Evolutionary conservation across 2,329 filamentous ascomycete species (phyloP), one percentile per base, ranked within the genome.

Genomic region (Aspergillaceae sp.): DNA sequence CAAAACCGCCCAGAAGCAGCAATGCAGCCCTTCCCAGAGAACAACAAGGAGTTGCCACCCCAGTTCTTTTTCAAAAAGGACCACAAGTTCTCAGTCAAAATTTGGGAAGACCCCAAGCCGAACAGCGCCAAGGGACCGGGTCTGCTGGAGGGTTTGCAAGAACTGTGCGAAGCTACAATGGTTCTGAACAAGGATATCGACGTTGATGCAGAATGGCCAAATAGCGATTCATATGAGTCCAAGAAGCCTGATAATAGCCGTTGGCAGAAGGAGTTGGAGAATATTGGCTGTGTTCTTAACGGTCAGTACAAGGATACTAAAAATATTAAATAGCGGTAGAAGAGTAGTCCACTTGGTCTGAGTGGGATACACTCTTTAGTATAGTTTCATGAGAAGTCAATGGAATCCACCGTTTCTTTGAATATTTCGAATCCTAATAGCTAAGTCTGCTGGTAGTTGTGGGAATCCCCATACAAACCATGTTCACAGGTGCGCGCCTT

Each of bases 11-110:
- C 57, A 7, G 69, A 72, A 40, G 59, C 54, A 1, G 49, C 67
- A 0, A 63, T 70, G 61, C 69, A 72, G 28, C 68, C 69, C 0
- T 67, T 72, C 43, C 57, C 64, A 0, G 37, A 48, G 1, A 56
- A 56, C 30, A 57, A 48, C 19, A 51, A 57, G 5, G 10, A 37
- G 11, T 10, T 47, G 35, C 53, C 51, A 1, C 47, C 51, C 0
- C 42, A 43, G 3, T 67, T 68, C 56, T 67, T 67, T 54, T 68
- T 68, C 53, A 53, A 53, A 0, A 53, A 52, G 0, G 59, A 59
- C 0, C 52, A 52, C 6, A 48, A 48, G 10, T 64, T 67, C 48
- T 43, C 55, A 8, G 56, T 63, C 19, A 56, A 55, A 1, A 54
- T 67, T 2, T 65, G 57, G 56, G 49, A 57, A 32, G 65, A 68